Base-by-base conservation (phyloP, 2,329 filamentous ascomycete species). In the Phoma sp. region DNA sequence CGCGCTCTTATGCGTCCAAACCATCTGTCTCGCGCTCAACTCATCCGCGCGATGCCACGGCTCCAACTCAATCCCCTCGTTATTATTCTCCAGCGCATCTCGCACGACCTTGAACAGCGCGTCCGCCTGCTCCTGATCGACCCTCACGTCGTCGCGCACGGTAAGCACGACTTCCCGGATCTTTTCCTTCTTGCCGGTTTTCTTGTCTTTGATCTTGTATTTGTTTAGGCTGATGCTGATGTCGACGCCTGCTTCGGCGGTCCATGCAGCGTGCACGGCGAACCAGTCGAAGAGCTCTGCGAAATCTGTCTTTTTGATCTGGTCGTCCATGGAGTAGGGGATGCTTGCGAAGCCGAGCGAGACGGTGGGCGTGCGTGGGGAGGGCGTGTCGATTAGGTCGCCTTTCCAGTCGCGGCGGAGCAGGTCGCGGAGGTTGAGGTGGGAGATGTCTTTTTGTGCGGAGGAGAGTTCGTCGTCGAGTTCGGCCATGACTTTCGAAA, bases 201-300 rank as follows among this genome's bases (percentile, higher is more conserved):
- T 59, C 46, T 71, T 63, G 56, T 76, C 69, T 39, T 68, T 64
- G 51, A 72, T 65, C 56, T 80, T 80, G 70, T 79, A 79, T 58
- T 80, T 80, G 71, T 77, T 80, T 26, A 81, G 61, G 5, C 73
- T 73, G 29, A 81, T 71, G 57, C 69, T 74, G 60, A 81, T 77
- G 57, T 81, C 78, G 11, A 76, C 74, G 26, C 76, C 75, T 9
- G 75, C 67, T 53, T 78, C 72, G 5, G 78, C 78, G 0, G 78
- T 81, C 78, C 78, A 81, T 1, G 78, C 78, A 10, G 78, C 78
- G 43, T 81, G 77, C 23, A 80, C 68, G 3, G 78, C 78, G 51
- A 80, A 81, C 78, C 78, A 81, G 60, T 80, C 73, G 40, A 81
- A 81, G 5, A 80, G 72, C 57, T 78, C 78, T 38, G 72, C 67